Evolutionary conservation across 352 stramenopile species (phyloP), one percentile per base, ranked within the genome.

Genomic region (Aphanomyces euteiches): DNA sequence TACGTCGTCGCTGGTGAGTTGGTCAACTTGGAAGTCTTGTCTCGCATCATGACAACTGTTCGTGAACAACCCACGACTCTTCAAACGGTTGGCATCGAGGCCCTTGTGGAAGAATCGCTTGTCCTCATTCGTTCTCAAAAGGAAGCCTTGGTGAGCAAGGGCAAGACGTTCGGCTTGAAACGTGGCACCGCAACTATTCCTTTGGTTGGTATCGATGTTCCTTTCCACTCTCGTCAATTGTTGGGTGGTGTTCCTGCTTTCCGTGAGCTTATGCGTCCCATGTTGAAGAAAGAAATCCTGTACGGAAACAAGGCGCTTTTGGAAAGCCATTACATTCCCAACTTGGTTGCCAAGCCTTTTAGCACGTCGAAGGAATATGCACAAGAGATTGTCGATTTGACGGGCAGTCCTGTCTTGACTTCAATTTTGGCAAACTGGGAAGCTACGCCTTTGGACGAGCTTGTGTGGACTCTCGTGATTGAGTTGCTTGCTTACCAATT

Each of bases 401-500:
- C 88, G 2, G 83, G 88, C 72, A 92, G 83, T 48, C 83, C 85
- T 38, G 88, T 78, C 63, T 74, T 92, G 0, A 83, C 80, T 2
- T 79, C 89, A 70, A 77, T 89, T 28, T 61, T 92, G 53, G 79
- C 89, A 56, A 81, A 88, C 72, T 95, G 87, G 87, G 38, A 87
- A 59, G 58, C 88, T 56, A 85, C 80, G 39, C 82, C 85, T 13
- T 79, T 78, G 59, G 78, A 82, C n/a, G 83, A 93, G 64, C 76
- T 91, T 1, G 85, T 78, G 38, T 84, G 92, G 47, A 71, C 90
- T 38, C 79, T 96, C 34, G 74, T 96, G 6, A 84, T 95, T 38
- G 89, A 96, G 78, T 74, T 96, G 13, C 67, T 96, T 36, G 87
- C 87, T 34, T 95, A 95, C 77, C 89, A 96, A 75, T 95, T 96